These are phyloP conservation scores for Pulveroboletus sp. DNA, from an alignment of 768 basidiomycete species.

Conservation along the genomic window DNA sequence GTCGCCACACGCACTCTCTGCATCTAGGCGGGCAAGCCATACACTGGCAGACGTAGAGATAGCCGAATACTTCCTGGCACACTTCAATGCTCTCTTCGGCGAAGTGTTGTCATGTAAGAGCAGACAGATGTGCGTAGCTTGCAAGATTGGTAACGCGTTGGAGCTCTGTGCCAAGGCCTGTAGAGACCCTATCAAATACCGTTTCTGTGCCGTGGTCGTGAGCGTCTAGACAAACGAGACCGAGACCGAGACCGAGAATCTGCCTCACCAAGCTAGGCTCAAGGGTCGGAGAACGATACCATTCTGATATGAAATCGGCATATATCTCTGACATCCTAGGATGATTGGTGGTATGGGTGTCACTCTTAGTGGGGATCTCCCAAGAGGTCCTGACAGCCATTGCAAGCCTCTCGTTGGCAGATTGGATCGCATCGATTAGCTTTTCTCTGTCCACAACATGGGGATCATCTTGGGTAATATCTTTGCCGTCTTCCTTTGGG, in stretches of 20 bases:
- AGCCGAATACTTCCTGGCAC: conserved; percentile 46
- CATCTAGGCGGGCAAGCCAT: conserved; percentile 51
- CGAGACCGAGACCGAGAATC: background rate
- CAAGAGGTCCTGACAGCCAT: conserved; percentile 26
- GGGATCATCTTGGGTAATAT: conserved; percentile 4
- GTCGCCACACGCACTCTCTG: conserved; percentile 33
- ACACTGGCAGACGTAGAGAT: conserved; percentile 37
- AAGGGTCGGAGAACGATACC: conserved; percentile 36
- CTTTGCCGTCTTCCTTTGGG: conserved; percentile 19
- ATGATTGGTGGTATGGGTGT: conserved; percentile 16
- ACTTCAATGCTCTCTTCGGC: conserved; percentile 33
- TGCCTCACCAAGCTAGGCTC: conserved; percentile 30
- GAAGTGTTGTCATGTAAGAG: conserved; percentile 24
- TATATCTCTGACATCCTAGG: conserved; percentile 35
- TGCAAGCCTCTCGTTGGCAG: conserved; percentile 28
- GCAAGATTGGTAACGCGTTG: conserved; percentile 26
- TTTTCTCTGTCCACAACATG: conserved; percentile 15
- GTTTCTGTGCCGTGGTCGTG: conserved; percentile 36
- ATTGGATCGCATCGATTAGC: conserved; percentile 27
- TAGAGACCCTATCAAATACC: conserved; percentile 49
- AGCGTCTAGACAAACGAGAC: background rate
- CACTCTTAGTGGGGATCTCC: conserved; percentile 7
- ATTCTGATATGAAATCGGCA: conserved; percentile 43
- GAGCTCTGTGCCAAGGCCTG: conserved; percentile 29
- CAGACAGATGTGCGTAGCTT: conserved; percentile 34